Percentiles rank a stretch among this genome's conserved stretches.
phyloP scores from a whole-genome alignment of 1,284 basidiomycete species.

The Moesziomyces globuligerus region DNA sequence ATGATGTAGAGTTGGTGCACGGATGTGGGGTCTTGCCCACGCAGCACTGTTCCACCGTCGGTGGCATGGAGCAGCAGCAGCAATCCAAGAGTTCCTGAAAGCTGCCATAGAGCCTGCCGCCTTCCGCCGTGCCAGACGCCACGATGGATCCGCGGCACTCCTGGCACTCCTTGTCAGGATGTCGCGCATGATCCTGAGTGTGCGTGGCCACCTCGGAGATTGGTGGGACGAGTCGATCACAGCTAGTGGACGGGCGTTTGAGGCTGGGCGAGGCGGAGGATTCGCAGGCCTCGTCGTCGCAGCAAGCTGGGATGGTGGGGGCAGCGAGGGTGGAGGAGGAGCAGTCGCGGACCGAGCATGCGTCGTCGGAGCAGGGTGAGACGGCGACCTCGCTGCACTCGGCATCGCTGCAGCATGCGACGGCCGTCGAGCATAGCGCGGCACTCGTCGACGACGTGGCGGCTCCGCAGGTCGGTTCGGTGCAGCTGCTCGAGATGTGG shows the following conservation, averaged over 20 bases:
- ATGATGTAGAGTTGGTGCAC: constrained; percentile 10
- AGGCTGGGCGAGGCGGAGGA: constrained; percentile 1
- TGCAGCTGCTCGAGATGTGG: constrained; percentile 38
- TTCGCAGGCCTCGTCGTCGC: constrained; percentile 27
- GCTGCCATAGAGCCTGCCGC: constrained; percentile 39
- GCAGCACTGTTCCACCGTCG: constrained; percentile 38
- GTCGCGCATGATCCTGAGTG: background rate
- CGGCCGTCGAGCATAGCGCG: constrained; percentile 10
- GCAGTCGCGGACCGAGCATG: constrained; percentile 21
- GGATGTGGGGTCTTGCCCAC: constrained; percentile 16
- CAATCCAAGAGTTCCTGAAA: constrained; percentile 50
- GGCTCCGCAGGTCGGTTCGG: constrained; percentile 27
- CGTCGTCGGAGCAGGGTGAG: constrained; percentile 21
- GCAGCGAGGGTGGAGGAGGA: constrained; percentile 21
- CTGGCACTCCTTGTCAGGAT: constrained; percentile 21
- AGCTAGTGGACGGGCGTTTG: constrained; percentile 4
- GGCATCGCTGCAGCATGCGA: constrained; percentile 29
- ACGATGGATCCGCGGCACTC: constrained; percentile 31
- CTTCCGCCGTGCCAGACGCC: constrained; percentile 9
- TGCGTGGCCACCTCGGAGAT: constrained; percentile 2
- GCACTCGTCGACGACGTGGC: constrained; percentile 21
- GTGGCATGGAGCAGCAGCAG: constrained; percentile 46
- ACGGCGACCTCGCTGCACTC: constrained; percentile 13
- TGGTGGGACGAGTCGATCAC: constrained; percentile 5
- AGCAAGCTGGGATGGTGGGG: constrained; percentile 26